Percentiles rank a stretch among this genome's conserved stretches.
Evolutionary conservation across 495 filamentous ascomycete genomes (phyloP).

Genomic region (Venustampulla echinocandica): DNA sequence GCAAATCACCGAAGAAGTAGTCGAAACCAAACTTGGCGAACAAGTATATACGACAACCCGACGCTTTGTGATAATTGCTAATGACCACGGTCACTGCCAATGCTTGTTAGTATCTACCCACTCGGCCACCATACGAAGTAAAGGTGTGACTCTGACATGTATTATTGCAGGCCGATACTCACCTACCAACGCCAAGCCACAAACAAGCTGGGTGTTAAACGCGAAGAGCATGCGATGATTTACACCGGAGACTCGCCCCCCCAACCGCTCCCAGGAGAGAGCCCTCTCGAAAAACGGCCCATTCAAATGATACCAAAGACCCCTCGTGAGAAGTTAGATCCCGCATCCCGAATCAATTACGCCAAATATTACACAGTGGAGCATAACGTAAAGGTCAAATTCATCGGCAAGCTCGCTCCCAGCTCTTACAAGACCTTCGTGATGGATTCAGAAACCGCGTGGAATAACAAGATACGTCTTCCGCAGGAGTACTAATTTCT

Average conservation of each 20-base stretch:
- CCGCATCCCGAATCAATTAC: conserved; percentile 12
- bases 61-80: conserved; percentile 13
- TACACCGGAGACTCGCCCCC: conserved; percentile 4
- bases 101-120: conserved; percentile 12
- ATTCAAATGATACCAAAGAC: conserved; percentile 8
- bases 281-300: neutral
- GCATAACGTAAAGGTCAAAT: conserved; percentile 15
- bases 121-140: neutral
- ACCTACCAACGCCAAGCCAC: conserved; percentile 8
- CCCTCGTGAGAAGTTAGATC: conserved; percentile 11
- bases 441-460: conserved; percentile 10
- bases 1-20: neutral
- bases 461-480: neutral
- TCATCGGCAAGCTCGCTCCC: conserved; percentile 9
- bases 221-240: conserved; percentile 9
- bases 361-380: conserved; percentile 21
- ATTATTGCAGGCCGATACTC: conserved; percentile 16
- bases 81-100: conserved; percentile 1
- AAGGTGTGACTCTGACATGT: neutral
- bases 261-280: neutral
- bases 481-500: neutral
- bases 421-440: neutral
- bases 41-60: conserved; percentile 2
- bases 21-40: neutral
- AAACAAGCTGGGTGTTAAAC: conserved; percentile 6